Base-by-base conservation (phyloP, 352 stramenopile genomes). In the Pythium biforme region DNA sequence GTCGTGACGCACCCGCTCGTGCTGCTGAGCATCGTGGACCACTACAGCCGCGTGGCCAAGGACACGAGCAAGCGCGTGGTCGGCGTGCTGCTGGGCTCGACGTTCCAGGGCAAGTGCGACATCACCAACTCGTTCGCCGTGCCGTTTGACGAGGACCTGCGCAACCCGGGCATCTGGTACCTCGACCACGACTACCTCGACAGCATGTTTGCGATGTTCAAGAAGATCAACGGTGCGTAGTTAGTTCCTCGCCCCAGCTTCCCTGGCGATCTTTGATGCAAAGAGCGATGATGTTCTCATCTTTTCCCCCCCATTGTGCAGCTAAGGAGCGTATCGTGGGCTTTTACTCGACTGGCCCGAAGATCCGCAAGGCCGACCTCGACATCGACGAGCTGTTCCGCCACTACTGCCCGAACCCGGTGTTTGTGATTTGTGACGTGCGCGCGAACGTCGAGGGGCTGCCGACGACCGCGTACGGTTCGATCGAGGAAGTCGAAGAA, bases 101-200 rank as follows among this genome's bases (percentile, higher is more conserved):
- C 91, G 10, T 95, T 90, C 69, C 97, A 98, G 65, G 96, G 96
- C 70, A 95, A 93, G 58, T 96, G 93, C 69, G 92, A 98, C 72
- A 90, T 97, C 67, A 97, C 89, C 58, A 97, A 97, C 75, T 96
- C 88, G 59, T 97, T 96, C 72, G 86, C 87, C 9, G 97, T 99
- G 59, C 97, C 97, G 7, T 99, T 99, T 72, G 97, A 99, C 69
- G 97, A 99, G 81, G 97, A 99, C 72, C 75, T 96, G 49, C 94
- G 95, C 56, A 99, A 99, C 79, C 90, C 92, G 37, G 82, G 80
- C 22, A 98, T 99, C 53, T 99, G 98, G 93, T 99, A 99, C 79
- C 79, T 99, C 43, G 97, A 99, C 85, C 97, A 99, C 79, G 98
- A 99, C 81, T 99, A 98, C 70, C 77, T 99, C 40, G 97, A 99